Base-by-base conservation (phyloP, 1,139 yeast species). In the Candida neerlandica region DNA sequence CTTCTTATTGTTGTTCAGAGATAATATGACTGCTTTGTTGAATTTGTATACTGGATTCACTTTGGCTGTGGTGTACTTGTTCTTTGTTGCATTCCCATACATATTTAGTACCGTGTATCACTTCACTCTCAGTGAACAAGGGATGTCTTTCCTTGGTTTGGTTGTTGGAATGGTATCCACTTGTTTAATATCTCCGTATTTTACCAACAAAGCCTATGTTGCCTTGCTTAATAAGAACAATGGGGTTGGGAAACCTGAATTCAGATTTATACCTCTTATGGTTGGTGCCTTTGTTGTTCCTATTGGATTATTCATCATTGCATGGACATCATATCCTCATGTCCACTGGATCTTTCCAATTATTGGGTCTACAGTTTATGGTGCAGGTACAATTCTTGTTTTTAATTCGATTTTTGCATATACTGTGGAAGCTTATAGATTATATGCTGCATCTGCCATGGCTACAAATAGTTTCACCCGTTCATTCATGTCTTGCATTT, bases 21-120 rank as follows among this genome's bases (percentile, higher is more conserved):
- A 86, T 57, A 83, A 84, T 48, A 85, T 86, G 86, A 79, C 86
- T 58, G 64, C 74, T 15, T 71, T 80, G 1, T 67, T 86, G 18
- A 84, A 89, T 55, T 70, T 82, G 52, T 85, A 84, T 58, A 77
- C 89, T 0, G 89, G 87, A 0, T 68, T 84, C 46, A 70, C 81
- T 1, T 67, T 85, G 45, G 85, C 86, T 0, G 77, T 83, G 32
- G 78, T 85, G 19, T 85, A 84, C 60, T 63, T 84, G 58, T 84
- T 82, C 61, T 84, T 85, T 56, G 82, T 83, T 41, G 80, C 88
- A 3, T 79, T 82, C 58, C 89, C 89, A 1, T 77, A 78, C 51
- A 79, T 80, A 21, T 82, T 79, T 58, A 58, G 63, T 11, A 70
- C 71, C 4, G 77, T 80, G 1, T 84, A 80, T 58, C 58, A 62